These are phyloP conservation scores for Corylus heterophylla DNA, from an alignment of 306 rosid genomes.

Conservation along the genomic window DNA sequence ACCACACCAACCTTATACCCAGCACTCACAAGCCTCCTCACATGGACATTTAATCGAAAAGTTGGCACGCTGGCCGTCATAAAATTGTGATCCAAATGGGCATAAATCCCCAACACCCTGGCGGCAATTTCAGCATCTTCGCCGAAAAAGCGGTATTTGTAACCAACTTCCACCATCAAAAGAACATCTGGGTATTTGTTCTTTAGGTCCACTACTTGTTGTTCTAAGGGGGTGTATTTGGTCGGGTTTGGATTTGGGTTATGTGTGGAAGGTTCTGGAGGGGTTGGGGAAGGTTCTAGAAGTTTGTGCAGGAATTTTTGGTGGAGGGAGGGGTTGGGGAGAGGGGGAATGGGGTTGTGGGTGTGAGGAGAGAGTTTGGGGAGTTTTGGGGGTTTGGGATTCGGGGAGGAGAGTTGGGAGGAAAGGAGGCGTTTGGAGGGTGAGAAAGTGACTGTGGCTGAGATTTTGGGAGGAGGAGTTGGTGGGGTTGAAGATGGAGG, in stretches of 20 bases:
- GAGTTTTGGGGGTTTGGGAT: conserved; percentile 44
- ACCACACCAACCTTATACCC: conserved; percentile 94
- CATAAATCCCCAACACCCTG: conserved; percentile 69
- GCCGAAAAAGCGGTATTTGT: conserved; percentile 76
- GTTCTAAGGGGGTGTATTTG: conserved; percentile 74
- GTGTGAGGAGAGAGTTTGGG: conserved; percentile 64
- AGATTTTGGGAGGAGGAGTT: conserved; percentile 68
- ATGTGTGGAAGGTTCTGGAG: conserved; percentile 16
- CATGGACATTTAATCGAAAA: conserved; percentile 76
- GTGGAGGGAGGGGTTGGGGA: conserved; percentile 57
- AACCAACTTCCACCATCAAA: conserved; percentile 91
- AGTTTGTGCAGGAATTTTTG: conserved; percentile 68
- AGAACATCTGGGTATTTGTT: conserved; percentile 76
- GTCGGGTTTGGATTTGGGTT: conserved; percentile 32
- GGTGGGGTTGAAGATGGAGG: conserved; percentile 32
- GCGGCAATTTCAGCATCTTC: conserved; percentile 83
- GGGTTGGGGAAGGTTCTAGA: conserved; percentile 54
- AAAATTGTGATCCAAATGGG: conserved; percentile 76
- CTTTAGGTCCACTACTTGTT: conserved; percentile 72
- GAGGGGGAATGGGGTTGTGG: conserved; percentile 42
- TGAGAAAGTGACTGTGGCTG: conserved; percentile 75
- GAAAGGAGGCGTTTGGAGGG: conserved; percentile 75
- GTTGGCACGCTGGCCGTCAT: conserved; percentile 88
- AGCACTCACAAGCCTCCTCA: conserved; percentile 84
- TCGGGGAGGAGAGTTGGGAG: conserved; percentile 45